These are phyloP conservation scores for Cladobotryum protrusum DNA, from an alignment of 2,329 filamentous ascomycete species.

Conservation along the genomic window DNA sequence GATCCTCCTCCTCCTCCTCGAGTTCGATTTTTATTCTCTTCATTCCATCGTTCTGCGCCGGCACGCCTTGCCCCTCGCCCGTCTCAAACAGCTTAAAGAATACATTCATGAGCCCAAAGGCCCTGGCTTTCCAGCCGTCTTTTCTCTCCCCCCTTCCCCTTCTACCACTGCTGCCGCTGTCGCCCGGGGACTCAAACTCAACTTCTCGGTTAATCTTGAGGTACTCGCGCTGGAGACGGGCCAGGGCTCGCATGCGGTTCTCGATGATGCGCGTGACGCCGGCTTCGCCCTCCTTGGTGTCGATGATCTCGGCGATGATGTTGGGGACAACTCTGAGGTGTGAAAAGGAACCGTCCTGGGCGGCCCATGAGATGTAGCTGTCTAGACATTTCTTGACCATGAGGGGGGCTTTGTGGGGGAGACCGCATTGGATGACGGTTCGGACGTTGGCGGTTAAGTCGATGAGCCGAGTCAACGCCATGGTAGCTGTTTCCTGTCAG, in stretches of 20 bases:
- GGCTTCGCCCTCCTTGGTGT: slow-evolving; percentile 22
- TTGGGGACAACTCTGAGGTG: slow-evolving; percentile 32
- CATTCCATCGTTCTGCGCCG: neutral
- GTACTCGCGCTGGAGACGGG: slow-evolving; percentile 30
- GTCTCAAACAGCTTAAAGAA: neutral
- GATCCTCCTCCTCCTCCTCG: neutral
- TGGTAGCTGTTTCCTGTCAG: slow-evolving; percentile 26
- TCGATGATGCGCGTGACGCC: slow-evolving; percentile 31
- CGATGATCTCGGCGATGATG: slow-evolving; percentile 31
- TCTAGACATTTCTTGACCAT: slow-evolving; percentile 31
- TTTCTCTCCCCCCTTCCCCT: neutral
- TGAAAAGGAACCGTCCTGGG: slow-evolving; percentile 33
- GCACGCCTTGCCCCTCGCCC: neutral
- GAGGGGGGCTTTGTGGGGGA: slow-evolving; percentile 23
- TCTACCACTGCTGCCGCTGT: slow-evolving; percentile 16
- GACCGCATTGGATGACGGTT: slow-evolving; percentile 29
- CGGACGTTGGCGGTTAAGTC: slow-evolving; percentile 33
- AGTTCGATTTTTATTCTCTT: neutral
- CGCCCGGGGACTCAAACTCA: slow-evolving; percentile 23
- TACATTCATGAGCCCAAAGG: neutral
- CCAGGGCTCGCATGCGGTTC: slow-evolving; percentile 29
- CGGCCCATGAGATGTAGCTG: slow-evolving; percentile 34
- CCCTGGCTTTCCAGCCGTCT: neutral
- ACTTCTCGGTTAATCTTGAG: slow-evolving; percentile 22
- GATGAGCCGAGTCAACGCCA: slow-evolving; percentile 32